Evolutionary conservation across 176 grass and related monocot genomes (phyloP).

Genomic region (Eragrostis nindensis): DNA sequence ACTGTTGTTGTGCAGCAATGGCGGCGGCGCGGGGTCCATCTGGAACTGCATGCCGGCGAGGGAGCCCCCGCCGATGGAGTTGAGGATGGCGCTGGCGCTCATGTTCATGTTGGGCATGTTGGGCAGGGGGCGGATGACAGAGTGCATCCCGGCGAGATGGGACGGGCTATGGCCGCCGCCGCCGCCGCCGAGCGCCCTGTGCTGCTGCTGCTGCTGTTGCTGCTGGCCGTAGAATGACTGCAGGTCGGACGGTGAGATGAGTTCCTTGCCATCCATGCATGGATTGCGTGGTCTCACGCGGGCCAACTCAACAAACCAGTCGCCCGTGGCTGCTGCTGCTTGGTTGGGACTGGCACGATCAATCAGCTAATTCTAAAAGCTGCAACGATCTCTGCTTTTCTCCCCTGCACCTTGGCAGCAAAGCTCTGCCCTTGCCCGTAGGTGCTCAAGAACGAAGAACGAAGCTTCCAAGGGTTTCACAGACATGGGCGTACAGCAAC

Average conservation of each 20-base stretch:
- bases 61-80: conserved; percentile 49
- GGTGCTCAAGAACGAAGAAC: background rate
- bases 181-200: conserved; percentile 24
- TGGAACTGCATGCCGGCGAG: conserved; percentile 61
- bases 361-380: background rate
- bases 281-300: conserved; percentile 24
- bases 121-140: conserved; percentile 74
- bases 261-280: conserved; percentile 93
- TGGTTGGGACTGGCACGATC: background rate
- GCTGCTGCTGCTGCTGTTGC: conserved; percentile 42
- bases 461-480: too few species aligned
- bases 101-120: conserved; percentile 67
- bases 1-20: conserved; percentile 35
- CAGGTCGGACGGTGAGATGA: conserved; percentile 64
- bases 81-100: conserved; percentile 61
- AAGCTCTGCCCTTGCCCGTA: background rate
- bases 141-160: conserved; percentile 58
- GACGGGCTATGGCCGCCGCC: conserved; percentile 36
- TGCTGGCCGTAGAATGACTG: conserved; percentile 66
- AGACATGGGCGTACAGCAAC: background rate
- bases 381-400: background rate
- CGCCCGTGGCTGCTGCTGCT: background rate
- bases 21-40: conserved; percentile 66
- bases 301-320: background rate
- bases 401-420: background rate